phyloP scores from a whole-genome alignment of 1,139 yeast species.

The Pneumocystis canis region DNA sequence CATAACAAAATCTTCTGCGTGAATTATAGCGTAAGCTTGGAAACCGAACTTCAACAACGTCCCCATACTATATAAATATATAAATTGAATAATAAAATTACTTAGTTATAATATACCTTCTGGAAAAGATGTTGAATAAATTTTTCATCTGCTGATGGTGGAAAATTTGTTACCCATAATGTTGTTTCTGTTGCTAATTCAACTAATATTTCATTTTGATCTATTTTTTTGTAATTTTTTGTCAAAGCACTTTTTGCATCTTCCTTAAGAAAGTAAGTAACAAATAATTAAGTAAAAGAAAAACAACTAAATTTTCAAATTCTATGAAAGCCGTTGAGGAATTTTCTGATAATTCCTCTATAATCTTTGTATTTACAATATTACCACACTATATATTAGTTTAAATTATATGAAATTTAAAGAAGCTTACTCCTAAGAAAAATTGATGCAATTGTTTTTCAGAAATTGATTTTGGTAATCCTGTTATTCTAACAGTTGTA shows the following conservation, averaged over 20 bases:
- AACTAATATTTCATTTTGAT: slow-evolving; percentile 34
- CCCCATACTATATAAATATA: slow-evolving; percentile 33
- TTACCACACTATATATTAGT: slow-evolving; percentile 1
- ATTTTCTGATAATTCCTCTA: neutral
- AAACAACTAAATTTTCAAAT: slow-evolving; percentile 1
- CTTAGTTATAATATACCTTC: slow-evolving; percentile 24
- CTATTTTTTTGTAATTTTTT: slow-evolving; percentile 37
- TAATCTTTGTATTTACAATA: neutral
- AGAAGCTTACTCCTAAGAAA: slow-evolving; percentile 31
- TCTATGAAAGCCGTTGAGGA: slow-evolving; percentile 7
- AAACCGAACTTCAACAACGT: slow-evolving; percentile 41
- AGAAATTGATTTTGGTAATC: slow-evolving; percentile 25
- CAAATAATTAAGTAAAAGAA: neutral
- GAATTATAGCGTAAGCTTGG: slow-evolving; percentile 49
- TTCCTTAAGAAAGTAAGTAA: slow-evolving; percentile 21
- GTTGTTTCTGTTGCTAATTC: slow-evolving; percentile 34
- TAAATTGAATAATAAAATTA: neutral
- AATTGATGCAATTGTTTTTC: slow-evolving; percentile 22
- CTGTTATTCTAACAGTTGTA: slow-evolving; percentile 34
- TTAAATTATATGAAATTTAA: slow-evolving; percentile 24
- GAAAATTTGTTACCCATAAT: slow-evolving; percentile 59
- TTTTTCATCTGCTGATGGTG: slow-evolving; percentile 36
- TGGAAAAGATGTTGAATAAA: slow-evolving; percentile 6
- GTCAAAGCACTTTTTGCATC: slow-evolving; percentile 49
- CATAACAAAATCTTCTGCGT: slow-evolving; percentile 59